Percentiles rank a stretch among this genome's conserved stretches.
Conservation (phyloP, 768 basidiomycete species). For the Chalciporus piperatus region DNA sequence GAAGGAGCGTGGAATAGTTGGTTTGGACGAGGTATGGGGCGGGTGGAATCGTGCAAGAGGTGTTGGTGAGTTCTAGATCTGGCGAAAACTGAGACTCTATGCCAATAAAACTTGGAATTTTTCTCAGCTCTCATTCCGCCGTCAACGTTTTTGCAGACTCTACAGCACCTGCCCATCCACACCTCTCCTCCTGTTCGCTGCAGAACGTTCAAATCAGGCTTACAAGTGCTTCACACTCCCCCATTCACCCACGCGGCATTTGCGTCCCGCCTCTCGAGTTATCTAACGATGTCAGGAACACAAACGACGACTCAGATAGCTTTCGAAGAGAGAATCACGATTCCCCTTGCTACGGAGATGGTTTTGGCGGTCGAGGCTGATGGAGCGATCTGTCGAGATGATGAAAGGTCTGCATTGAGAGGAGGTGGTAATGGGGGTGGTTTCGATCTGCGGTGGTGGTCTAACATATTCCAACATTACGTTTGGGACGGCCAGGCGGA, state of each 20-base stretch:
- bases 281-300: conserved; percentile 48
- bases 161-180: conserved; percentile 62
- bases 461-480: conserved; percentile 64
- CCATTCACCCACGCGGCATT: conserved; percentile 69
- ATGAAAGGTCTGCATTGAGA: conserved; percentile 38
- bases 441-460: conserved; percentile 71
- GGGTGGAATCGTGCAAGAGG: conserved; percentile 93
- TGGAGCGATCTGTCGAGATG: conserved; percentile 76
- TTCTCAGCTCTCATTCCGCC: conserved; percentile 87
- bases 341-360: conserved; percentile 78
- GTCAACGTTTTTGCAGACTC: conserved; percentile 72
- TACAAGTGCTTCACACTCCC: conserved; percentile 83
- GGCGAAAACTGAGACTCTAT: background rate
- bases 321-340: conserved; percentile 62
- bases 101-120: background rate
- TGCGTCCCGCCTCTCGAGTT: conserved; percentile 56
- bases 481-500: conserved; percentile 65
- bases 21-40: conserved; percentile 92
- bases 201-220: conserved; percentile 68
- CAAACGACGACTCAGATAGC: conserved; percentile 72
- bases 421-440: conserved; percentile 45
- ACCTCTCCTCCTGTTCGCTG: conserved; percentile 66
- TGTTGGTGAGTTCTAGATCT: conserved; percentile 53
- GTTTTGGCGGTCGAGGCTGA: conserved; percentile 68
- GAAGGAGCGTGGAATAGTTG: conserved; percentile 76